Evolutionary conservation across 495 filamentous ascomycete genomes (phyloP).

Genomic region (Aspergillus baeticus): DNA sequence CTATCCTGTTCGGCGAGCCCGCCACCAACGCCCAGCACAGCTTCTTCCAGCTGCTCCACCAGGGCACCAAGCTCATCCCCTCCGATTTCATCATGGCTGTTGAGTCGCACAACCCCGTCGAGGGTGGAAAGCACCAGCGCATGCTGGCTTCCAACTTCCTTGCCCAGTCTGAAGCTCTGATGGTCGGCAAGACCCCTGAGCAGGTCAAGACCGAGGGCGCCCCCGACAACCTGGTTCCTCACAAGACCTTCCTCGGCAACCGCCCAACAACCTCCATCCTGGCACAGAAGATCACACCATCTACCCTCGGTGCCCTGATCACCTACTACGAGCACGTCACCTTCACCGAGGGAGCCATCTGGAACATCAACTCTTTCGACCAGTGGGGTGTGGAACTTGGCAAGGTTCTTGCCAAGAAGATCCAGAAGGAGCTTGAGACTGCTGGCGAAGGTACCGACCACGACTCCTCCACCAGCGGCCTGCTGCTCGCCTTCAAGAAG

Average conservation of each 20-base stretch:
- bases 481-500: slow-evolving; percentile 83
- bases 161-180: slow-evolving; percentile 94
- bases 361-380: slow-evolving; percentile 99
- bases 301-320: slow-evolving; percentile 90
- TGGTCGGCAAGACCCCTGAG: slow-evolving; percentile 94
- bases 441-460: slow-evolving; percentile 65
- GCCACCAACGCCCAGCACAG: slow-evolving; percentile 99
- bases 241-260: slow-evolving; percentile 99
- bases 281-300: slow-evolving; percentile 90
- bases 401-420: slow-evolving; percentile 93
- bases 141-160: slow-evolving; percentile 99
- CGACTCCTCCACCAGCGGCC: slow-evolving; percentile 81
- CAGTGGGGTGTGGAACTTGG: slow-evolving; percentile 99
- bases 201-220: slow-evolving; percentile 88
- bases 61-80: slow-evolving; percentile 98
- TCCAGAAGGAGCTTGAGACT: slow-evolving; percentile 76
- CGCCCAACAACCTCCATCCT: slow-evolving; percentile 93
- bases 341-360: slow-evolving; percentile 95
- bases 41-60: slow-evolving; percentile 98
- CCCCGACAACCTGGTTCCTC: slow-evolving; percentile 79
- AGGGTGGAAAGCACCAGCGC: slow-evolving; percentile 89
- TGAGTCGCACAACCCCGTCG: slow-evolving; percentile 93
- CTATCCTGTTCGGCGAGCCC: slow-evolving; percentile 95
- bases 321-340: slow-evolving; percentile 98
- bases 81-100: slow-evolving; percentile 96